Base-by-base conservation (phyloP, 352 stramenopile species). In the Thraustotheca clavata region DNA sequence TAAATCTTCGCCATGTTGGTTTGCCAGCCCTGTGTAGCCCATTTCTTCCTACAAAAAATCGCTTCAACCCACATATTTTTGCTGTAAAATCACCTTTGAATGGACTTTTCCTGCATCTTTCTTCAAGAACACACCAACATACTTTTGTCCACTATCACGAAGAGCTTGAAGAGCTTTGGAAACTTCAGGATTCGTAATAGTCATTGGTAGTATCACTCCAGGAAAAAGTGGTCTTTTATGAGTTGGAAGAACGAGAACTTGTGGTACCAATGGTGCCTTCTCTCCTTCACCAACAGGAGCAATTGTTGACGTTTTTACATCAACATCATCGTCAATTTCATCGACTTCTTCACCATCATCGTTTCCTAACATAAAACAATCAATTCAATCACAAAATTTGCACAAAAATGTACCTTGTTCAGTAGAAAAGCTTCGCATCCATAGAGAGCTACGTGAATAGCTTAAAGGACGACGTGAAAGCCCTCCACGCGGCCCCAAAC, bases 61-160 rank as follows among this genome's bases (percentile, higher is more conserved):
- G 9, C 18, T 11, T 2, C n/a, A 24, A 52, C 27, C 22, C 43
- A 52, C n/a, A 3, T 31, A 50, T 50, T 24, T 24, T 9, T 2
- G n/a, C n/a, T 11, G 43, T 9, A 24, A 2, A 20, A 9, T 16
- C 48, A 54, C 38, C 22, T 54, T 65, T n/a, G 57, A 55, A 12
- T 26, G 11, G 2, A 33, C 38, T 43, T 59, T 74, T 0, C 68
- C 41, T 33, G 75, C 55, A 26, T 84, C 73, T 70, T 97, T 98
- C 62, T 96, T 86, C 8, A 98, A 69, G 69, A 99, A 99, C 34
- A 98, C 77, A 14, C 91, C 93, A 12, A 99, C 80, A 66, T 98
- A 98, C 36, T 91, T 88, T 70, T 91, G 80, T 1, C 77, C 83
- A 47, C 79, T 90, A 26, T 94, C 80, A 49, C 89, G 86, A 4